These are phyloP conservation scores for Camellia sinensis DNA, from an alignment of 148 eudicot genomes.

Conservation along the genomic window DNA sequence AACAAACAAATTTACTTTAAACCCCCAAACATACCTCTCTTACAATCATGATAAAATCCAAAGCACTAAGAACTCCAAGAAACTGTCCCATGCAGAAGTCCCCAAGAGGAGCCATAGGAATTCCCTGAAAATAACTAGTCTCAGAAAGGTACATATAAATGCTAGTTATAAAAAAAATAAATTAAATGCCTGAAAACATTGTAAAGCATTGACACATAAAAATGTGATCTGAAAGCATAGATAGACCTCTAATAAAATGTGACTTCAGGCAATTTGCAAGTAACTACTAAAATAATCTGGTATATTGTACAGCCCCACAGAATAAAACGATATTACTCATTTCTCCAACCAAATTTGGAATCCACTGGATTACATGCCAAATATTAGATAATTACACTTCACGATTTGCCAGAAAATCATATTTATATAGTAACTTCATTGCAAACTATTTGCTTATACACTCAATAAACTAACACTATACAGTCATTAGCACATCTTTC, in stretches of 20 bases:
- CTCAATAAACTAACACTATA: not conserved
- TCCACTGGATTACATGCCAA: not conserved
- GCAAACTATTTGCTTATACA: not conserved
- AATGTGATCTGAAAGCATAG: not conserved
- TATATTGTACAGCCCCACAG: not conserved
- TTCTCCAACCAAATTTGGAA: constrained; percentile 3
- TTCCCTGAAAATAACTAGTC: constrained; percentile 43
- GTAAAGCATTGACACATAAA: not conserved
- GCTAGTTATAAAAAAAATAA: not conserved
- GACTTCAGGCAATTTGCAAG: not conserved
- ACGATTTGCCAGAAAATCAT: not conserved
- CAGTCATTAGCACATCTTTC: not conserved
- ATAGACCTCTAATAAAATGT: not conserved
- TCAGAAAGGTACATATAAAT: constrained; percentile 14
- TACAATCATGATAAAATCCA: constrained; percentile 67
- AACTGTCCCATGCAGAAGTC: constrained; percentile 57
- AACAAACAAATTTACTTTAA: not conserved
- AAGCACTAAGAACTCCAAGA: constrained; percentile 66
- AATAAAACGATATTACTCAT: not conserved
- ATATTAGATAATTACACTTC: not conserved
- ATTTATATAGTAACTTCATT: not conserved
- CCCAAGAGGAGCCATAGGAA: constrained; percentile 65
- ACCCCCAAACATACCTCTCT: constrained; percentile 42
- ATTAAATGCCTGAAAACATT: not conserved
- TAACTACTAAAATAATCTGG: not conserved